Evolutionary conservation across 176 grass and related monocot genomes (phyloP), one percentile per base, ranked within the genome.

Genomic region (Tillandsia leiboldiana): DNA sequence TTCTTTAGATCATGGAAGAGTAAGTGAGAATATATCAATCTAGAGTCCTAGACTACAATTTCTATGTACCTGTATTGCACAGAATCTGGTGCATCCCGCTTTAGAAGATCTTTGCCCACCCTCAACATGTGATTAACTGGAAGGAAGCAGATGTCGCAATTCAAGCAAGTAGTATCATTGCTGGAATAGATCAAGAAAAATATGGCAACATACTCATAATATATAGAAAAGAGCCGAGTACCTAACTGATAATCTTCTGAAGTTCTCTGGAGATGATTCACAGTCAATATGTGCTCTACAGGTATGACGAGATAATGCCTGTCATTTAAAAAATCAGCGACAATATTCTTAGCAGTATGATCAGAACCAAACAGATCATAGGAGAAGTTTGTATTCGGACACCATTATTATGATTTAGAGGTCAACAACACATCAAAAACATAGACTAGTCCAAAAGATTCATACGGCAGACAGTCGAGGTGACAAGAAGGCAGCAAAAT

Each of bases 261-360:
- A 51, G 58, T 99, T 85, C 48, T 83, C 15, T 48, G 51, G 27
- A 93, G 89, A 77, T 75, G 50, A 42, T 90, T 74, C 11, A 99
- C 79, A 63, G 94, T 99, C 23, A 79, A 70, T 77, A 99, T 85
- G 80, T 99, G 89, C 24, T 88, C 72, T 13, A 93, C 66, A 50
- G 94, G 94, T 86, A 93, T 86, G 72, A 93, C 87, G 69, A 99
- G 86, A 81, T 93, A 99, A 72, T 93, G 94, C 72, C 94, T 99
- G 63, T n/a, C 76, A 77, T 2, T 56, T 72, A 14, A 50, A 22
- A 56, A 12, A 77, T 8, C 4, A 72, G 17, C 15, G 26, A 22
- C 26, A 0, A 68, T 13, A 14, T 14, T 51, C 26, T 70, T 65
- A 49, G 71, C 33, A 42, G 33, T 7, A 42, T 42, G 51, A 26